phyloP scores from a whole-genome alignment of 306 rosid species.

The Bauhinia variegata region DNA sequence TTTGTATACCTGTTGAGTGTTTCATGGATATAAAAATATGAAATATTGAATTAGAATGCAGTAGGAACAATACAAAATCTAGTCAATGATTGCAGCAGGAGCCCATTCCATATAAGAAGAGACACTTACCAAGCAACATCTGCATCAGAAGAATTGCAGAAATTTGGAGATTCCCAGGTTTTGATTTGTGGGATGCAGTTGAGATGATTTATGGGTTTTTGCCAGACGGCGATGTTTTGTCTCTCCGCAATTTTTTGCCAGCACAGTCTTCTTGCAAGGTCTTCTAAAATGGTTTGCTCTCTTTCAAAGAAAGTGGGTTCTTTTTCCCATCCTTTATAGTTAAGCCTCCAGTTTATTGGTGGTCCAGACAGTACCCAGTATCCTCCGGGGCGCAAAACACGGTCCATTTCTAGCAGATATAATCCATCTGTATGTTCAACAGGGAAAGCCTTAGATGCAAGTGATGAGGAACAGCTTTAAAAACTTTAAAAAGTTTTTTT shows the following conservation, averaged over 20 bases:
- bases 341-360: slow-evolving; percentile 64
- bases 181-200: slow-evolving; percentile 42
- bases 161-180: slow-evolving; percentile 38
- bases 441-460: slow-evolving; percentile 25
- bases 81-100: too few relatives aligned
- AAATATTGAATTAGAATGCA: neutral
- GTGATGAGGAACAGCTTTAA: too few relatives aligned
- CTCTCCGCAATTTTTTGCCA: slow-evolving; percentile 63
- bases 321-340: slow-evolving; percentile 48
- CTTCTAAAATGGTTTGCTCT: slow-evolving; percentile 49
- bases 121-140: slow-evolving; percentile 64
- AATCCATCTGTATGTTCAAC: slow-evolving; percentile 57
- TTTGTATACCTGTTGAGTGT: slow-evolving; percentile 57
- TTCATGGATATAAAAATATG: slow-evolving; percentile 11
- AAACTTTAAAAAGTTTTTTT: too few relatives aligned
- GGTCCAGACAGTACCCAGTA: slow-evolving; percentile 73
- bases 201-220: slow-evolving; percentile 46
- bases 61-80: too few relatives aligned
- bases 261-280: slow-evolving; percentile 55
- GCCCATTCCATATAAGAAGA: too few relatives aligned
- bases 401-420: slow-evolving; percentile 58
- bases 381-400: slow-evolving; percentile 62
- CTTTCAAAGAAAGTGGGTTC: slow-evolving; percentile 43
- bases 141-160: slow-evolving; percentile 49
- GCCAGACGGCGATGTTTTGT: slow-evolving; percentile 52